Evolutionary conservation across 345 rosid species (phyloP), one percentile per base, ranked within the genome.

Genomic region (Linum usitatissimum): DNA sequence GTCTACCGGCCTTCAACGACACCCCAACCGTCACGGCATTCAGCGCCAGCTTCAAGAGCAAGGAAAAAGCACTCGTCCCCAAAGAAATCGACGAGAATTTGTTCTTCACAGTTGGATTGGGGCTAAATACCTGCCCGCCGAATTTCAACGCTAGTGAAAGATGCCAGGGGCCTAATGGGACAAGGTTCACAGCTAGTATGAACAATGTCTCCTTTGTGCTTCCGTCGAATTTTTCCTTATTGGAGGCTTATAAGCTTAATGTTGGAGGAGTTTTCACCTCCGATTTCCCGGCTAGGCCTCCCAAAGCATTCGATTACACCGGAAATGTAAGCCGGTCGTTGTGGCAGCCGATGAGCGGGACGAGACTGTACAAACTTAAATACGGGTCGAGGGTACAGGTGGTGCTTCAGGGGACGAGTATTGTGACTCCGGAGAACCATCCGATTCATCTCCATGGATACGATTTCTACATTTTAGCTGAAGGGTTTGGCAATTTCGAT

Each of bases 171-270:
- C 67, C 69, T 4, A 68, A 73, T 6, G 80, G 82, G 31, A 71
- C 68, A 9, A 45, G 76, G 19, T 72, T 79, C 45, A 21, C 78
- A 10, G 74, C 86, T 14, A 79, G 84, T 64, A 57, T 82, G 72
- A 82, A 82, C 75, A 82, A 82, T 54, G 73, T 82, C 6, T 79
- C 77, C 17, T 80, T 76, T 34, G 30, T 63, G 10, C 63, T 72
- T 21, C 84, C 84, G 0, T 57, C 68, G 2, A 56, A 6, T 54
- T 60, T 68, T 19, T 77, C 78, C 45, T 30, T 79, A 0, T 53
- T 81, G 53, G 79, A 81, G 73, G 86, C 86, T 19, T 72, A 75
- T 34, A 67, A 75, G 13, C 30, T 56, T 30, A 58, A 71, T 2
- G 49, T 79, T 3, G 66, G 55, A 23, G 80, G 83, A 39, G 69